Base-by-base conservation (phyloP, 805 yeast genomes). In the Candida orba region DNA sequence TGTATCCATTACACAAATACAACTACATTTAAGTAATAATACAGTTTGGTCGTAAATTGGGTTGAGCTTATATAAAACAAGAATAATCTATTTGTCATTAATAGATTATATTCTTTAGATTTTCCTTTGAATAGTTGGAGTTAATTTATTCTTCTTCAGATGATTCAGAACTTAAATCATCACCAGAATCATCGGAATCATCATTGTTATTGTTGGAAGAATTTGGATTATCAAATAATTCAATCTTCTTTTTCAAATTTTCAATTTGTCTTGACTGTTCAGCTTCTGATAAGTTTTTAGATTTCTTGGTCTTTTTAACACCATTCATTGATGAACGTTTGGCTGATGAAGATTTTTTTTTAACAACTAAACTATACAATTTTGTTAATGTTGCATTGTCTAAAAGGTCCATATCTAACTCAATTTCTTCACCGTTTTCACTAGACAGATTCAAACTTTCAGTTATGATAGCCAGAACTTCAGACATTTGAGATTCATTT, bases 361-460 rank as follows among this genome's bases (percentile, higher is more conserved):
- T 69, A 59, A 83, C 85, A 52, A 93, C 88, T 54, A 83, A 85
- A 61, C 84, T 82, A 72, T 89, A 91, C 50, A 93, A 70, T 58
- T 86, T 85, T 60, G 86, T 67, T 43, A 91, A 75, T 2, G 97
- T 90, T 35, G 77, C 69, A 51, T 87, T 88, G 56, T 87, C 96
- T 53, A 93, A 73, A 64, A 84, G 84, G 61, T 93, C 97, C 81
- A 93, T 84, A 64, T 93, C 99, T 47, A 93, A 74, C 69, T 93
- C 99, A 48, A 93, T 93, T 68, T 93, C 98, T 45, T 91, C 98
- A 55, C 88, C 91, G 46, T 72, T 75, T 54, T 60, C 65, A 52
- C 58, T 69, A 54, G 63, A 73, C 53, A 75, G 71, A 48, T 77
- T 84, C 75, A 81, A 71, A 41, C 81, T 73, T 62, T 85, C 93